A percentile compares a stretch with the other conserved stretches of the same genome.
Conservation (phyloP, 441 rosid species). For the Syzygium syzygioides region DNA sequence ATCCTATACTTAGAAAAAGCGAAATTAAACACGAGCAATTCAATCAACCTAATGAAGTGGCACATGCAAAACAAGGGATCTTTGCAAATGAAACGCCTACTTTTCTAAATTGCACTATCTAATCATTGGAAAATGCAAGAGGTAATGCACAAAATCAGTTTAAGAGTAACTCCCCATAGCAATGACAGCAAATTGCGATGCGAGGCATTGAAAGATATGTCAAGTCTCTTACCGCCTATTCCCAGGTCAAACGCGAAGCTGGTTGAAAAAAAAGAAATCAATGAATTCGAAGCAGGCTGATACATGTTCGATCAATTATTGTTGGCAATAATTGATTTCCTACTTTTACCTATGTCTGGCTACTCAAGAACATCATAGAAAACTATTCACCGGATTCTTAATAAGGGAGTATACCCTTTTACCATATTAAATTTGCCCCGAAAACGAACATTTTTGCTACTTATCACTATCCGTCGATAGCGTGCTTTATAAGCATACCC, state of each 20-base stretch:
- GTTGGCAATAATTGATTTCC: neutral
- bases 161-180: neutral
- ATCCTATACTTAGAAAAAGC: neutral
- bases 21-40: neutral
- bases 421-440: neutral
- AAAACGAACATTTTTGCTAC: neutral
- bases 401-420: neutral
- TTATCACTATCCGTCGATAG: neutral
- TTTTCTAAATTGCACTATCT: neutral
- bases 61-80: neutral
- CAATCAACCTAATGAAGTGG: neutral
- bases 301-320: neutral
- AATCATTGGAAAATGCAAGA: neutral
- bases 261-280: neutral
- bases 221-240: neutral
- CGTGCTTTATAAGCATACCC: neutral
- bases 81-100: neutral
- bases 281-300: neutral
- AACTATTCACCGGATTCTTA: neutral
- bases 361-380: neutral
- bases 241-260: neutral
- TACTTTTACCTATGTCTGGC: neutral
- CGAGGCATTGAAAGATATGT: neutral
- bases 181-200: neutral
- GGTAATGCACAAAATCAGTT: neutral